Conservation (phyloP, 2,329 filamentous ascomycete species). For the Xylariaceae sp. region DNA sequence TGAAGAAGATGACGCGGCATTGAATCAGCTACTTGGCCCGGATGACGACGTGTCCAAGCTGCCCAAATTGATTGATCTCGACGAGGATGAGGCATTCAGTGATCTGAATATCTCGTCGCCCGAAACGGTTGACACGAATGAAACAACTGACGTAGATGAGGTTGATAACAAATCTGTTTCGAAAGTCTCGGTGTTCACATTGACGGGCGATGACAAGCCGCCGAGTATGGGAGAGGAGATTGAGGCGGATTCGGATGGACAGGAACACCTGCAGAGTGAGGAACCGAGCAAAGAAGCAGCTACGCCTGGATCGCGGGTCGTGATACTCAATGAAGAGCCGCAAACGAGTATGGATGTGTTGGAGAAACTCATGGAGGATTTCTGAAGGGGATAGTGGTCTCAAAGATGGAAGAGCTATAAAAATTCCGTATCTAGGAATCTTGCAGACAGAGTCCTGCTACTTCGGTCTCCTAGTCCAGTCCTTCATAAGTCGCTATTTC, state of each 20-base stretch:
- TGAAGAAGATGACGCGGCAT: slow-evolving; percentile 20
- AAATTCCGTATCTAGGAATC: too few relatives aligned
- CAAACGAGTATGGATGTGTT: slow-evolving; percentile 34
- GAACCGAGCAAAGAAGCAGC: neutral
- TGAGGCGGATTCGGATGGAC: too few relatives aligned
- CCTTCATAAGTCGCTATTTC: too few relatives aligned
- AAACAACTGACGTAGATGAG: neutral
- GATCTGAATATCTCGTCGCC: neutral
- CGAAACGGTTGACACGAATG: slow-evolving; percentile 5
- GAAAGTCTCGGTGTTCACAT: too few relatives aligned
- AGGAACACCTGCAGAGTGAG: neutral
- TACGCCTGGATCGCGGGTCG: neutral
- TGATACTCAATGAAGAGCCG: slow-evolving; percentile 20
- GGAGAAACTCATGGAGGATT: slow-evolving; percentile 8
- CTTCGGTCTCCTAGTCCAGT: neutral
- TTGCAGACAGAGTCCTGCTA: neutral
- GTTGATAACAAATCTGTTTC: too few relatives aligned
- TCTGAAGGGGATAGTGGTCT: neutral
- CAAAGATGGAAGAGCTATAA: too few relatives aligned
- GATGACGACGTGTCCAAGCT: slow-evolving; percentile 13
- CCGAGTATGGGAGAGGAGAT: too few relatives aligned
- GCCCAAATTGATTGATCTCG: slow-evolving; percentile 29
- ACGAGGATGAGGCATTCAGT: slow-evolving; percentile 24
- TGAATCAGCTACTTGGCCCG: slow-evolving; percentile 19
- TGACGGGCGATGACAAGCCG: too few relatives aligned